These are phyloP conservation scores for Solanum sitiens DNA, from an alignment of 257 asterid species.

Conservation along the genomic window DNA sequence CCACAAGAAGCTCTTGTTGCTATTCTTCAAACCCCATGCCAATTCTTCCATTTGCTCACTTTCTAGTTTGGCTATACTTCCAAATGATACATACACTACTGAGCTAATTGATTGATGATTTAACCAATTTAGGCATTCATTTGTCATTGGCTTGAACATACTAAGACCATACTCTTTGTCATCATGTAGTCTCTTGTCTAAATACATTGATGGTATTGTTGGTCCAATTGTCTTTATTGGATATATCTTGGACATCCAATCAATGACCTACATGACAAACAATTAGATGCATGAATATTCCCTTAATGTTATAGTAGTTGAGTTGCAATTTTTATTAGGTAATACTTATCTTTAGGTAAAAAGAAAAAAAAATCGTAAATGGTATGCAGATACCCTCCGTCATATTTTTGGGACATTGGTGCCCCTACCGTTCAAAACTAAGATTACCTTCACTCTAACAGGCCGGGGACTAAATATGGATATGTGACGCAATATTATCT, in stretches of 20 bases:
- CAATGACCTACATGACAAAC: background rate
- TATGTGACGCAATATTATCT: too few relatives aligned
- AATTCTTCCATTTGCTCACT: background rate
- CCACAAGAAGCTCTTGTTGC: background rate
- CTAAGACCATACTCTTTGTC: background rate
- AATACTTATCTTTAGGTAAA: too few relatives aligned
- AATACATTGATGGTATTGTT: background rate
- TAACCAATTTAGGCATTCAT: background rate
- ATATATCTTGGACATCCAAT: background rate
- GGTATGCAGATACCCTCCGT: too few relatives aligned
- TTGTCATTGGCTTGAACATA: background rate
- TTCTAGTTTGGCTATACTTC: background rate
- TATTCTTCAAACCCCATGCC: background rate
- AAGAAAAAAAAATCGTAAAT: too few relatives aligned
- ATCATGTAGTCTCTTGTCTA: background rate
- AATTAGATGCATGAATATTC: background rate
- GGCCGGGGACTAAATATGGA: too few relatives aligned
- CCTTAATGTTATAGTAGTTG: too few relatives aligned
- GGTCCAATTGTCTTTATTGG: background rate
- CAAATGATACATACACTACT: background rate
- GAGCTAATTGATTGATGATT: background rate
- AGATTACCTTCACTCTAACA: too few relatives aligned
- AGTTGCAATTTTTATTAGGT: too few relatives aligned
- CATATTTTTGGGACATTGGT: too few relatives aligned
- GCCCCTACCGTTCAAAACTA: too few relatives aligned